Evolutionary conservation across 2,329 filamentous ascomycete genomes (phyloP).

Genomic region (Juglanconis juglandina): DNA sequence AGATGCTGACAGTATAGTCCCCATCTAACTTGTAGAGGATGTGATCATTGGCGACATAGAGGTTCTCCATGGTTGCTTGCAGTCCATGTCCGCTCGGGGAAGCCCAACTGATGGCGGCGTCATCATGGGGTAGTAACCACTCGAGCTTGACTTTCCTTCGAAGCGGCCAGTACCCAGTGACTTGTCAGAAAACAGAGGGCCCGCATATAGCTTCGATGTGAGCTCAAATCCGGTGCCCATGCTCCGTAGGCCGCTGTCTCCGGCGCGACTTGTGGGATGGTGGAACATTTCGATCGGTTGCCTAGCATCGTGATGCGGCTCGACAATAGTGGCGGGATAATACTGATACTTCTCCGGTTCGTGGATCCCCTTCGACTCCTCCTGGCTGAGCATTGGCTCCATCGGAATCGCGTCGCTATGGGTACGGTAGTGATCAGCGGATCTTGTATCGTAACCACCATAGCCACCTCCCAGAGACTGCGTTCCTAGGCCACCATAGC

Average conservation of each 20-base stretch:
- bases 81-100: conserved; percentile 34
- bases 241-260: conserved; percentile 30
- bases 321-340: conserved; percentile 50
- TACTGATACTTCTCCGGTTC: conserved; percentile 53
- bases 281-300: conserved; percentile 48
- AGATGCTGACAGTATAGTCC: conserved; percentile 24
- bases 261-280: conserved; percentile 31
- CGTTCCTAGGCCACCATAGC: conserved; percentile 34
- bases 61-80: conserved; percentile 18
- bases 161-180: conserved; percentile 43
- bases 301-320: conserved; percentile 41
- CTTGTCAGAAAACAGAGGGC: conserved; percentile 35
- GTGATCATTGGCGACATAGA: conserved; percentile 21
- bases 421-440: conserved; percentile 38
- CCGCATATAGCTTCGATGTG: conserved; percentile 41
- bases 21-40: conserved; percentile 23
- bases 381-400: conserved; percentile 49
- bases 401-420: conserved; percentile 48
- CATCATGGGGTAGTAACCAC: conserved; percentile 52
- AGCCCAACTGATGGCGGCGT: conserved; percentile 39
- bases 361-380: conserved; percentile 49
- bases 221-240: conserved; percentile 29
- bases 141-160: conserved; percentile 50
- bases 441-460: conserved; percentile 37
- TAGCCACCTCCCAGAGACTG: conserved; percentile 40